phyloP scores from a whole-genome alignment of 371 early-diverging fungal species.

The Syncephalastrum racemosum region DNA sequence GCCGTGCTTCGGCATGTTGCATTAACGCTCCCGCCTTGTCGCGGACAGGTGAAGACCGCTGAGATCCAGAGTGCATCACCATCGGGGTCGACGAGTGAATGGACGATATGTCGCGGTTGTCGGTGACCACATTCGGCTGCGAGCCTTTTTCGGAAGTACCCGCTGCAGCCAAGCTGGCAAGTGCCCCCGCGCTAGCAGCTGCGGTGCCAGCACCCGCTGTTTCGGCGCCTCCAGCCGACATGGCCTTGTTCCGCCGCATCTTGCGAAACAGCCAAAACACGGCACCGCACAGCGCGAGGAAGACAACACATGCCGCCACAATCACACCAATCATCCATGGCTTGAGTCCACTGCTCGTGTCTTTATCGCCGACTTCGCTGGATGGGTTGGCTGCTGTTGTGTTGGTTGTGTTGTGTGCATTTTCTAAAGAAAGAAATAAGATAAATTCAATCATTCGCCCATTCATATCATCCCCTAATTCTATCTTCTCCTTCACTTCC shows the following conservation, averaged over 20 bases:
- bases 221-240: not conserved
- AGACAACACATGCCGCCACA: slow-evolving; percentile 26
- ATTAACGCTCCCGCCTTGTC: slow-evolving; percentile 13
- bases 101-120: slow-evolving; percentile 14
- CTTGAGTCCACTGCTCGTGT: slow-evolving; percentile 9
- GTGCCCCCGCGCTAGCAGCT: slow-evolving; percentile 7
- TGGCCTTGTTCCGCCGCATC: slow-evolving; percentile 17
- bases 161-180: not conserved
- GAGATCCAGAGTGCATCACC: slow-evolving; percentile 2
- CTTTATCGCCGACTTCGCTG: not conserved
- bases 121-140: slow-evolving; percentile 5
- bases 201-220: slow-evolving; percentile 5
- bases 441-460: not conserved
- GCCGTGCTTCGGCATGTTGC: slow-evolving; percentile 26
- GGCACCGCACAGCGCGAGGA: slow-evolving; percentile 26
- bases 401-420: slow-evolving; percentile 27
- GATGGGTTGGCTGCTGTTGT: not conserved
- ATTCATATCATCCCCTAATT: not conserved
- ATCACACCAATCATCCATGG: slow-evolving; percentile 50
- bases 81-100: slow-evolving; percentile 18
- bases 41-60: not conserved
- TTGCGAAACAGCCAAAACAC: slow-evolving; percentile 26
- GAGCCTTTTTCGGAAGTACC: slow-evolving; percentile 7
- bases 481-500: slow-evolving; percentile 1
- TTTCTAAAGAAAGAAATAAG: slow-evolving; percentile 21